A percentile compares a stretch with the other conserved stretches of the same genome.
These are phyloP conservation scores for Debaryomycetaceae sp. DNA, from an alignment of 1,139 yeast genomes.

Conservation along the genomic window DNA sequence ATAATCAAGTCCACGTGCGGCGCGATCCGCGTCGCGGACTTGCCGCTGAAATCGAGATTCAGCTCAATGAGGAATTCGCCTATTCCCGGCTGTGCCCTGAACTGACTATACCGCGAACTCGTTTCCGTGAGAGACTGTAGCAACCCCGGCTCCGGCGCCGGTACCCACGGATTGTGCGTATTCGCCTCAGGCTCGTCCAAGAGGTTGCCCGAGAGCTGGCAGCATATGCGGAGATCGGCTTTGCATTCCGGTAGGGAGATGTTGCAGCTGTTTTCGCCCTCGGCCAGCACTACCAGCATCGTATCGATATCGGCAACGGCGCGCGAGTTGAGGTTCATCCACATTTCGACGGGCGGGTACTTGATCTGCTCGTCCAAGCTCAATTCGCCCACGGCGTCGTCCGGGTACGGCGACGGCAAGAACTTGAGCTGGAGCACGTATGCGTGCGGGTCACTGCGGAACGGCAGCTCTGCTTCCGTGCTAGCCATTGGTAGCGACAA, in stretches of 20 bases:
- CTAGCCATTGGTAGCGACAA: conserved; percentile 22
- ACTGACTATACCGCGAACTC: conserved; percentile 17
- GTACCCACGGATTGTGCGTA: not conserved
- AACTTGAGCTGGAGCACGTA: conserved; percentile 34
- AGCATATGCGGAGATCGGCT: conserved; percentile 36
- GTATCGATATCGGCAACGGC: conserved; percentile 30
- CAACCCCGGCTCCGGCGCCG: not conserved
- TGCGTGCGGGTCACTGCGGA: conserved; percentile 9
- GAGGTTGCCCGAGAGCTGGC: conserved; percentile 28
- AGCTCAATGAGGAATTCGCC: conserved; percentile 25
- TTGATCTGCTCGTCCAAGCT: conserved; percentile 11
- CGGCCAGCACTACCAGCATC: conserved; percentile 34
- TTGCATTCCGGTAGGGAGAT: conserved; percentile 28
- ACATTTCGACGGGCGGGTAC: conserved; percentile 45
- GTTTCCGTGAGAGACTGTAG: conserved; percentile 18
- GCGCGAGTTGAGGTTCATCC: conserved; percentile 34
- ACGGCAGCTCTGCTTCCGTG: conserved; percentile 9
- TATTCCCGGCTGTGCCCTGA: conserved; percentile 38
- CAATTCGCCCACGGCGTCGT: conserved; percentile 5
- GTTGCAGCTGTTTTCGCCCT: conserved; percentile 31
- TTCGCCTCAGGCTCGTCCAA: conserved; percentile 6
- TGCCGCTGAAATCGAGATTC: conserved; percentile 30
- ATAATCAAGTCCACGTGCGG: conserved; percentile 26
- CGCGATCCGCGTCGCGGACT: conserved; percentile 21
- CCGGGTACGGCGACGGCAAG: conserved; percentile 32